These are phyloP conservation scores for Trichophyton verrucosum DNA, from an alignment of 2,329 filamentous ascomycete genomes.

Conservation along the genomic window DNA sequence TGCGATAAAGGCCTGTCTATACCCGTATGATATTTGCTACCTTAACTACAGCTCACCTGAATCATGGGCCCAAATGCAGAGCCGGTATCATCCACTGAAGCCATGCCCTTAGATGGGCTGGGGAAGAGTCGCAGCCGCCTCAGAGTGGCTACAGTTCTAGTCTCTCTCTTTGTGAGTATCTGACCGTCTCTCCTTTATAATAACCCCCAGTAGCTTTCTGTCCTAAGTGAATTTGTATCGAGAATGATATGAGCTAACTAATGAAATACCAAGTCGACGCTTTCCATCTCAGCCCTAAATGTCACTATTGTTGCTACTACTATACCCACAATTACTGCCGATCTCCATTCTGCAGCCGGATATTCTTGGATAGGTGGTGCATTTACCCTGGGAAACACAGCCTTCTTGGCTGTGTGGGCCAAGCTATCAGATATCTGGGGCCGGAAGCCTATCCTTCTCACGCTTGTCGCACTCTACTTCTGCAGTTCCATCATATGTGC, in stretches of 20 bases:
- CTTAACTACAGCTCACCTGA: too few relatives aligned
- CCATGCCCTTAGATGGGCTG: too few relatives aligned
- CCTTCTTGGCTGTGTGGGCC: slow-evolving; percentile 59
- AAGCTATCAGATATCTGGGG: slow-evolving; percentile 48
- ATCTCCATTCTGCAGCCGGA: slow-evolving; percentile 54
- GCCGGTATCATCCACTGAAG: too few relatives aligned
- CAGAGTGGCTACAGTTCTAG: too few relatives aligned
- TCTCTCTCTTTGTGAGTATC: too few relatives aligned
- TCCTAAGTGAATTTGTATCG: too few relatives aligned
- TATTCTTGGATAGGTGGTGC: slow-evolving; percentile 70
- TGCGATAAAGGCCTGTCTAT: too few relatives aligned
- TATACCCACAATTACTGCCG: slow-evolving; percentile 46
- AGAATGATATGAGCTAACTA: neutral
- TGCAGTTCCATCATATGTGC: slow-evolving; percentile 40
- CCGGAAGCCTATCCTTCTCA: slow-evolving; percentile 42
- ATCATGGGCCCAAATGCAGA: too few relatives aligned
- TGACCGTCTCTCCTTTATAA: too few relatives aligned
- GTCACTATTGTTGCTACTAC: slow-evolving; percentile 50
- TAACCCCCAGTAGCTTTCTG: too few relatives aligned
- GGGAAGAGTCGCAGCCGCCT: too few relatives aligned
- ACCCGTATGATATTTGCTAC: too few relatives aligned
- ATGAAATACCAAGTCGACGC: slow-evolving; percentile 15
- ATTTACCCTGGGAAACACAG: slow-evolving; percentile 58
- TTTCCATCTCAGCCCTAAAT: slow-evolving; percentile 28
- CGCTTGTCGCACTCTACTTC: slow-evolving; percentile 39